Percentiles rank a stretch among this genome's conserved stretches.
These are phyloP conservation scores for Aspergillus sp. DNA, from an alignment of 2,329 filamentous ascomycete species.

Conservation along the genomic window DNA sequence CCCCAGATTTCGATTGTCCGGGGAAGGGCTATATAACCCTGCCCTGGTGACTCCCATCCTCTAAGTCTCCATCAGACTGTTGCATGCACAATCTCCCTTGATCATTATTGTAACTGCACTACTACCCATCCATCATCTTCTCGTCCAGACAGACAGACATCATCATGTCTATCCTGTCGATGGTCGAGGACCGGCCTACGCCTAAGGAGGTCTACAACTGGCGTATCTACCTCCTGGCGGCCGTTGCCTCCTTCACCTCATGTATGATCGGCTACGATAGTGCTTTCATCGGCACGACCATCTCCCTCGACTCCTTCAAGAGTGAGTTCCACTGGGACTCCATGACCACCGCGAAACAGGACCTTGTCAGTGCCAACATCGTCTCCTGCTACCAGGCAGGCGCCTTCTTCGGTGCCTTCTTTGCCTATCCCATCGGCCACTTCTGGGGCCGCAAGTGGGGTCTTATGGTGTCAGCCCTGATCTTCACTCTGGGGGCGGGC, in stretches of 20 bases:
- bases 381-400: conserved; percentile 81
- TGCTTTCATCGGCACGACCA: conserved; percentile 76
- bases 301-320: conserved; percentile 69
- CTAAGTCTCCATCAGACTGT: background rate
- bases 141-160: conserved; percentile 11
- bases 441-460: conserved; percentile 68
- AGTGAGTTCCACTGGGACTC: conserved; percentile 65
- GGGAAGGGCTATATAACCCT: conserved; percentile 4
- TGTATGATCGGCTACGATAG: conserved; percentile 67
- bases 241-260: conserved; percentile 57
- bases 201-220: conserved; percentile 62
- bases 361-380: conserved; percentile 70
- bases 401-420: conserved; percentile 77
- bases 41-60: background rate
- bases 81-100: background rate
- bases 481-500: conserved; percentile 72
- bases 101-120: background rate
- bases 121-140: background rate
- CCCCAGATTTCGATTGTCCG: conserved; percentile 1
- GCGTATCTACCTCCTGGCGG: conserved; percentile 58
- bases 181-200: conserved; percentile 54
- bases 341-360: conserved; percentile 43
- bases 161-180: conserved; percentile 45
- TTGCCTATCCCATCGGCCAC: conserved; percentile 66
- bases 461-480: conserved; percentile 59